Percentiles rank a stretch among this genome's conserved stretches.
These are phyloP conservation scores for Sungouiozyma intestinalis DNA, from an alignment of 805 yeast species.

Conservation along the genomic window DNA sequence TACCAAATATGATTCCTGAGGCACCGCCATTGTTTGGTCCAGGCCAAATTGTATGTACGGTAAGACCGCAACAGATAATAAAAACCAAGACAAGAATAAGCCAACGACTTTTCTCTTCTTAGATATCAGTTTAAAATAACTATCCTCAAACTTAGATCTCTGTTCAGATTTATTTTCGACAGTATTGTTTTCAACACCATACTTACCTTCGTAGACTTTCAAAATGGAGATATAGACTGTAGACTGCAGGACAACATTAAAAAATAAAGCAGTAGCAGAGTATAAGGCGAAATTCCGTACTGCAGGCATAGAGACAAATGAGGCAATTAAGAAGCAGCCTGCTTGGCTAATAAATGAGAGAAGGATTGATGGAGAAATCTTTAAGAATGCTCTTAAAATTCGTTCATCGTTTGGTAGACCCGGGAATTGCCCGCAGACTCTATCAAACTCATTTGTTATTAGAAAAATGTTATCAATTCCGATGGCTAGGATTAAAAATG, in stretches of 20 bases:
- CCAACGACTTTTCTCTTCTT: slow-evolving; percentile 40
- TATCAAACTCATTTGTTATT: slow-evolving; percentile 66
- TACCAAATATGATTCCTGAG: slow-evolving; percentile 70
- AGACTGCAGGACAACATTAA: slow-evolving; percentile 69
- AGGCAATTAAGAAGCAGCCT: slow-evolving; percentile 69
- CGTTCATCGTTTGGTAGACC: slow-evolving; percentile 44
- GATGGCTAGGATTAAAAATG: slow-evolving; percentile 82
- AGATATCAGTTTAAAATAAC: slow-evolving; percentile 49
- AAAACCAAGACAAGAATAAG: slow-evolving; percentile 51
- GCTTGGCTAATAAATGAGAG: slow-evolving; percentile 69
- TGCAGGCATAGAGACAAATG: slow-evolving; percentile 88
- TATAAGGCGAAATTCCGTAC: slow-evolving; percentile 87
- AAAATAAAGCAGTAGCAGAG: slow-evolving; percentile 74
- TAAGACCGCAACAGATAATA: slow-evolving; percentile 54
- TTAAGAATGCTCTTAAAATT: slow-evolving; percentile 52
- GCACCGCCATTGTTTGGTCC: slow-evolving; percentile 84
- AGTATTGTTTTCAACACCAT: neutral
- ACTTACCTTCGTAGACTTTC: slow-evolving; percentile 26
- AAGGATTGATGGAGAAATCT: slow-evolving; percentile 80
- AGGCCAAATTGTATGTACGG: slow-evolving; percentile 71
- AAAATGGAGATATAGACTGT: slow-evolving; percentile 72
- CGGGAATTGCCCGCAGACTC: slow-evolving; percentile 38
- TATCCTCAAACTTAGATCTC: slow-evolving; percentile 18
- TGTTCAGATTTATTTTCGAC: slow-evolving; percentile 2
- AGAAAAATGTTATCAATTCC: slow-evolving; percentile 94